phyloP scores from a whole-genome alignment of 495 filamentous ascomycete genomes.

The Oleoguttula mirabilis region DNA sequence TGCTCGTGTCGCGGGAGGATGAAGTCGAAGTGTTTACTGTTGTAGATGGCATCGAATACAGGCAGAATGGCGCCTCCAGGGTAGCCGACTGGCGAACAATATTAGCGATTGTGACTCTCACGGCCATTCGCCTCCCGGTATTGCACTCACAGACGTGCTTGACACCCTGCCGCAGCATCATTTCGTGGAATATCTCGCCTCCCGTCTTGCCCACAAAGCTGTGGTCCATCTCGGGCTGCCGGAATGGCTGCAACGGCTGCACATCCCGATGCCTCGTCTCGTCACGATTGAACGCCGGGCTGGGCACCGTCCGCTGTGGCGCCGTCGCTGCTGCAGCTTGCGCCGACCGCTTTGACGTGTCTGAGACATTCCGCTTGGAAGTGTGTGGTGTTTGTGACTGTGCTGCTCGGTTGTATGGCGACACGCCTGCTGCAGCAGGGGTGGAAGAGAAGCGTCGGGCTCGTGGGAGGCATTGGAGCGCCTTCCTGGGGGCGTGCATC shows the following conservation, averaged over 20 bases:
- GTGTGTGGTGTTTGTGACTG: slow-evolving; percentile 6
- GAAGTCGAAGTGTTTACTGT: slow-evolving; percentile 69
- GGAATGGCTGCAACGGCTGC: slow-evolving; percentile 28
- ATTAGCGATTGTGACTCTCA: slow-evolving; percentile 6
- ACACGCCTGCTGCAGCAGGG: slow-evolving; percentile 23
- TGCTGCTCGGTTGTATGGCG: slow-evolving; percentile 24
- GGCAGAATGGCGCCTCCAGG: slow-evolving; percentile 73
- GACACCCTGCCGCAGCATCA: slow-evolving; percentile 88
- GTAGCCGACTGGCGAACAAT: slow-evolving; percentile 46
- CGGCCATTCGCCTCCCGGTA: neutral
- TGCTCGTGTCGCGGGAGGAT: slow-evolving; percentile 70
- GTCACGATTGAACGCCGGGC: slow-evolving; percentile 34
- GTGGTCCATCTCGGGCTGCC: slow-evolving; percentile 34
- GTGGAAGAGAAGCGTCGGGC: slow-evolving; percentile 20
- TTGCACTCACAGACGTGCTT: slow-evolving; percentile 63
- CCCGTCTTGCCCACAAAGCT: slow-evolving; percentile 85
- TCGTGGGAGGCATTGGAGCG: slow-evolving; percentile 15
- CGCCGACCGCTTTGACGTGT: slow-evolving; percentile 24
- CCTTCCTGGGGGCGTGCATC: slow-evolving; percentile 13
- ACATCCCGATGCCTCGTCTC: slow-evolving; percentile 25
- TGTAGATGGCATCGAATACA: slow-evolving; percentile 73
- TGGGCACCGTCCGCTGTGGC: slow-evolving; percentile 25
- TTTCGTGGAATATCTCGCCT: slow-evolving; percentile 97
- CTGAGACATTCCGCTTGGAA: slow-evolving; percentile 17
- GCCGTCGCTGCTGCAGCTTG: slow-evolving; percentile 26